These are phyloP conservation scores for Opeltia flavorubescens DNA, from an alignment of 495 filamentous ascomycete species.

Conservation along the genomic window DNA sequence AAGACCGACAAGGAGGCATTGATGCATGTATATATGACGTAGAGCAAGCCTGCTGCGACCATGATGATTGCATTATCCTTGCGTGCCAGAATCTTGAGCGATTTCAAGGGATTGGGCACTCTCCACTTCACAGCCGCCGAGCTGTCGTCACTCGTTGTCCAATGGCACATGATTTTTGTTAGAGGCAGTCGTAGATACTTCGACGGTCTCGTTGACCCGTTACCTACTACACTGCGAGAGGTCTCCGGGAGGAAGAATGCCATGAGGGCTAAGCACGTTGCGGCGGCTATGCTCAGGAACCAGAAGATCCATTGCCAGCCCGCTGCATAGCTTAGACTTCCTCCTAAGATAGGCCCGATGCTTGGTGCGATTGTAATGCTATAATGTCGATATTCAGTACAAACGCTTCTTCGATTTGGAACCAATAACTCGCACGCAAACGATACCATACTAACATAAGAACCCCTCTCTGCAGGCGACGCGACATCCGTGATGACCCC, in stretches of 20 bases:
- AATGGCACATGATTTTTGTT: conserved; percentile 7
- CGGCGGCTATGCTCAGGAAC: conserved; percentile 49
- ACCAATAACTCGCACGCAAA: conserved; percentile 7
- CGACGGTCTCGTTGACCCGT: conserved; percentile 19
- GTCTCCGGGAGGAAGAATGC: conserved; percentile 30
- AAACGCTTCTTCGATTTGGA: neutral
- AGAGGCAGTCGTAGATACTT: conserved; percentile 10
- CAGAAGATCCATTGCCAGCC: conserved; percentile 67
- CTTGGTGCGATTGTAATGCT: conserved; percentile 24
- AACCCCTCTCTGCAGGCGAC: conserved; percentile 14
- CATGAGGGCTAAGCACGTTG: conserved; percentile 21
- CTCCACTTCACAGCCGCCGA: conserved; percentile 5
- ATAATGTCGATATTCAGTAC: conserved; percentile 5
- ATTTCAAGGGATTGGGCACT: conserved; percentile 19
- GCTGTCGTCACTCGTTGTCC: conserved; percentile 1
- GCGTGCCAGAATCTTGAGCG: conserved; percentile 8
- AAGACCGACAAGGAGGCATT: conserved; percentile 13
- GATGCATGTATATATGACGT: conserved; percentile 13
- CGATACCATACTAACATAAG: conserved; percentile 12
- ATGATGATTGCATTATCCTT: conserved; percentile 14
- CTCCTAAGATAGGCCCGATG: conserved; percentile 50
- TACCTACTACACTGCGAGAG: conserved; percentile 27
- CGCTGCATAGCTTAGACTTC: conserved; percentile 39
- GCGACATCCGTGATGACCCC: conserved; percentile 14
- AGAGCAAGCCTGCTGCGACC: conserved; percentile 10